Conservation (phyloP, 176 grass and related monocot genomes). For the Melocanna baccifera region DNA sequence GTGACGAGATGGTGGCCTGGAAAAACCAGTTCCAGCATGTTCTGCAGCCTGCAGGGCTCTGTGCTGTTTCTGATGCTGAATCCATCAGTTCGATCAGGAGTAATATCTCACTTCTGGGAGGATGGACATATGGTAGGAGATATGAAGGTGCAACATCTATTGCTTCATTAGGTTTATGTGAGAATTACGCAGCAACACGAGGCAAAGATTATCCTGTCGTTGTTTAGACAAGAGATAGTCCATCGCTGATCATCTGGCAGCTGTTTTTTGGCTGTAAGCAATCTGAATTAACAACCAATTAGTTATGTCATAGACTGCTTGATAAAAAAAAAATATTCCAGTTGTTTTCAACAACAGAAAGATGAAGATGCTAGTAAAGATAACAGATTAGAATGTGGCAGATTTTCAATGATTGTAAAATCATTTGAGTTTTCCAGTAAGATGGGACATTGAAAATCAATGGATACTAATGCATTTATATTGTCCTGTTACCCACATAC, state of each 20-base stretch:
- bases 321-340: neutral
- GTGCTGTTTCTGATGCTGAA: neutral
- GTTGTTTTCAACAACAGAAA: neutral
- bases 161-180: neutral
- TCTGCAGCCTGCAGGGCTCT: constrained; percentile 26
- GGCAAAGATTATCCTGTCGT: neutral
- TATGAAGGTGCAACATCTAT: constrained; percentile 15
- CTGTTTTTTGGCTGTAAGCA: neutral
- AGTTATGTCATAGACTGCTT: neutral
- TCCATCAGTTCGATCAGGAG: constrained; percentile 7
- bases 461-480: neutral
- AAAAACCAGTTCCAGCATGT: constrained; percentile 54
- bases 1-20: constrained; percentile 35
- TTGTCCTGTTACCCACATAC: neutral
- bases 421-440: neutral
- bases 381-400: no score
- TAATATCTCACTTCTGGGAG: neutral
- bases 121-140: neutral
- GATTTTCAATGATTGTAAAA: constrained; percentile 1
- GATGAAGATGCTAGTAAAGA: neutral
- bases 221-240: neutral
- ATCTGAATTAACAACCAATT: constrained; percentile 17
- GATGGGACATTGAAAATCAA: neutral
- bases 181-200: constrained; percentile 17
- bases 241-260: neutral